Evolutionary conservation across 352 stramenopile genomes (phyloP).

Genomic region (Phytophthora crassamura): DNA sequence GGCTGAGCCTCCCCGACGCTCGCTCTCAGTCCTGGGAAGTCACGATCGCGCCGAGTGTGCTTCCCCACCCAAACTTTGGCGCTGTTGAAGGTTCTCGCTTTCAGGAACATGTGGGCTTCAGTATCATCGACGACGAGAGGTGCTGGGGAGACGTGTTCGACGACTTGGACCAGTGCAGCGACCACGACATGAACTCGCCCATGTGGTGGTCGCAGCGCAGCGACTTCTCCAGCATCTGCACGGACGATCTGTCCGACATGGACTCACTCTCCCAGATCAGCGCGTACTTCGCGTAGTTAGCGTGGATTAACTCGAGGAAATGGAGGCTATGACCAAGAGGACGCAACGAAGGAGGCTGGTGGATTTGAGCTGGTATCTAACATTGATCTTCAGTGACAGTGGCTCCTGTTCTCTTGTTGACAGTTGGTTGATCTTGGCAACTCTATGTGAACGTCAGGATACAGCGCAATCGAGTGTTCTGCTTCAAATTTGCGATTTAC

Average conservation of each 20-base stretch:
- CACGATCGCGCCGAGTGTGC: slow-evolving; percentile 43
- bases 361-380: too few relatives aligned
- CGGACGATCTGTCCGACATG: slow-evolving; percentile 66
- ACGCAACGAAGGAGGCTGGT: too few relatives aligned
- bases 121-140: background rate
- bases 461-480: too few relatives aligned
- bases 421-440: too few relatives aligned
- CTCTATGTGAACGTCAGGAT: too few relatives aligned
- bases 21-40: slow-evolving; percentile 41
- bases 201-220: slow-evolving; percentile 46
- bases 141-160: slow-evolving; percentile 18
- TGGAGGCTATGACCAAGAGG: too few relatives aligned
- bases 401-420: too few relatives aligned
- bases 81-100: slow-evolving; percentile 3
- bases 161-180: slow-evolving; percentile 17
- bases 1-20: slow-evolving; percentile 42
- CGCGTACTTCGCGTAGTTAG: slow-evolving; percentile 34
- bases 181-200: slow-evolving; percentile 38
- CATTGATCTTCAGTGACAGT: too few relatives aligned
- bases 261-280: slow-evolving; percentile 59
- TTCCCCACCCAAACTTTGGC: slow-evolving; percentile 28
- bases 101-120: slow-evolving; percentile 1
- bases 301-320: slow-evolving; percentile 2
- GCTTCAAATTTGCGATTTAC: too few relatives aligned
- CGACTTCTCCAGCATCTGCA: slow-evolving; percentile 56